Base-by-base conservation (phyloP, 495 filamentous ascomycete species). In the Bacidia gigantensis region DNA sequence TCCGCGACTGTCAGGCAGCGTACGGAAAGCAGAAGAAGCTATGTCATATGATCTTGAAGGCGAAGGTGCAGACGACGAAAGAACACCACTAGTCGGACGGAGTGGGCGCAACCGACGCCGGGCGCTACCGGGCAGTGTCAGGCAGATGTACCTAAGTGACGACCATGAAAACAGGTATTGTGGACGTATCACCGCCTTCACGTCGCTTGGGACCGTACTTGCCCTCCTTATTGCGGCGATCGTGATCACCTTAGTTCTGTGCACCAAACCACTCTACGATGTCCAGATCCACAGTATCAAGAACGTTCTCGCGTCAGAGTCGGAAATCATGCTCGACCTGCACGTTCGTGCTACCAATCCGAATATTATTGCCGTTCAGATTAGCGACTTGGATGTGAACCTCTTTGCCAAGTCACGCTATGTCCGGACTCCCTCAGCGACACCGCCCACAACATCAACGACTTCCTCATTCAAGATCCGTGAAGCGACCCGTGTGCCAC, bases 321-420 rank as follows among this genome's bases (percentile, higher is more conserved):
- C 95, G 65, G 93, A 97, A 61, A 74, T 98, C 18, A 97, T 98
- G 82, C 52, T 98, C 55, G 90, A 98, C 60, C 70, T 97, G 9
- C 79, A 84, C n/a, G 84, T 98, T 35, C 74, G 74, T 54, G 92
- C 90, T 1, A 71, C 86, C 53, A 98, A 98, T 62, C 92, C 89
- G 0, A 98, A 98, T 56, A 74, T 94, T 18, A 82, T 96, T 41
- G 79, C 84, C 14, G 80, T 98, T 23, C 82, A 82, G 9, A 78
- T 98, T 47, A 80, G 84, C 56, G 77, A 84, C 24, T 83, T 90
- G 59, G 85, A 96, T 63, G 73, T 97, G 48, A 86, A 92, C 59
- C 76, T 98, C 21, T 97, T 97, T 65, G 92, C 92, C 5, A 92
- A 89, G 63, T 95, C 88, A 44, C 83, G 82, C 21, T 83, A 88